Base-by-base conservation (phyloP, 257 asterid species). In the Fraxinus pennsylvanica region DNA sequence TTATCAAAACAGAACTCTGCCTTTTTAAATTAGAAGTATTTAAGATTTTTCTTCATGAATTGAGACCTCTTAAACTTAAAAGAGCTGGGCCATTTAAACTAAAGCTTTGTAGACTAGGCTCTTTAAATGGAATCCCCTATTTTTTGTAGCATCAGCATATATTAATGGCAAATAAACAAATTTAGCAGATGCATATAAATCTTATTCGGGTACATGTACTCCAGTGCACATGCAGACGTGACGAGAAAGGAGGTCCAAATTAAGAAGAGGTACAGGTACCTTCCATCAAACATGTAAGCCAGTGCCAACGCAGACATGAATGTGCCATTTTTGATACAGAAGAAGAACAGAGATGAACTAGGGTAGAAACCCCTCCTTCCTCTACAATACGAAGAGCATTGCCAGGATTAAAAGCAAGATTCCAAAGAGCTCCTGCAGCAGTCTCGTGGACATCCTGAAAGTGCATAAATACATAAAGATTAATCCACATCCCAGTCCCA, bases 401-500 rank as follows among this genome's bases (percentile, higher is more conserved):
- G 33, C 96, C 93, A 36, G 98, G 94, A 76, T 91, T 89, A 82
- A 92, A 94, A 77, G 97, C 97, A 78, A 94, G 97, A 81, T 92
- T 92, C 98, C 97, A 92, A 74, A 94, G 97, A 63, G 98, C 98
- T 73, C 98, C 98, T 29, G 97, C 97, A 70, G 98, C 98, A 14
- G 97, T 91, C 91, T 94, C 98, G 21, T 94, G 98, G 82, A 94
- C 97, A 38, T 94, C 97, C 98, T 94, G 92, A 83, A 83, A 77
- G 81, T 77, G 52, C 76, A 76, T 72, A 75, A 52, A 82, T 32
- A 59, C 59, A 52, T 74, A 15, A 78, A 73, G 41, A 43, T 79
- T 63, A 71, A 75, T 41, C 47, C 35, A 81, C 10, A 17, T 6
- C 61, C 68, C 36, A 0, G 36, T 33, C 36, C 36, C 36, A 33